Evolutionary conservation across 352 stramenopile species (phyloP), one percentile per base, ranked within the genome.

Genomic region (Phytophthora tentaculata): DNA sequence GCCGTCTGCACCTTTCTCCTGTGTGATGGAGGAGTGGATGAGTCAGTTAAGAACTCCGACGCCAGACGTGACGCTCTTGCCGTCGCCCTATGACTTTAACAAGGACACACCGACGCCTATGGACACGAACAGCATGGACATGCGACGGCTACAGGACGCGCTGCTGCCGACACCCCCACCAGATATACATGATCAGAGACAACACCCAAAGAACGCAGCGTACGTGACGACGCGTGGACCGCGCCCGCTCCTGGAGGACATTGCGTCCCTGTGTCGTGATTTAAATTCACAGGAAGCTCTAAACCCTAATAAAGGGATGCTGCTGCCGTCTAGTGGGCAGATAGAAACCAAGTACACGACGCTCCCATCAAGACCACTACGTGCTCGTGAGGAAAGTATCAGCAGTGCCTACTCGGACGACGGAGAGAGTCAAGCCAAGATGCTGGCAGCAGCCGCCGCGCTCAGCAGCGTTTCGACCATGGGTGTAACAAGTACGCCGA

Each of bases 1-100:
- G 7, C 77, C 71, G 28, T 88, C 80, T 28, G 85, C 78, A 35
- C 80, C 82, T 2, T 92, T 93, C 55, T 89, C 83, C 0, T 62
- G 65, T 0, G 81, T 93, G 24, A 93, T 93, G 84, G 84, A 83
- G 47, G 84, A 93, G 62, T 93, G 84, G 84, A 93, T 93, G 81
- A 91, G 74, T 48, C 83, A 93, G 54, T 56, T 91, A 58, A 79
- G 83, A 26, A 93, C 86, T 20, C 86, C 86, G 17, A 95, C 86
- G 43, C 86, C 86, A 0, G 84, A 95, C 28, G 86, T 95, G 51
- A 90, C 83, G 67, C 80, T 92, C 44, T 64, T 93, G 37, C 86
- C 86, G 39, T 95, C 86, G 53, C 86, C 86, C 1, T 95, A 73
- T 44, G 86, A 93, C 64, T 95, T 92, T 64, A 88, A 88, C 55